phyloP scores from a whole-genome alignment of 495 filamentous ascomycete species.

The Aspergillus funiculosus region DNA sequence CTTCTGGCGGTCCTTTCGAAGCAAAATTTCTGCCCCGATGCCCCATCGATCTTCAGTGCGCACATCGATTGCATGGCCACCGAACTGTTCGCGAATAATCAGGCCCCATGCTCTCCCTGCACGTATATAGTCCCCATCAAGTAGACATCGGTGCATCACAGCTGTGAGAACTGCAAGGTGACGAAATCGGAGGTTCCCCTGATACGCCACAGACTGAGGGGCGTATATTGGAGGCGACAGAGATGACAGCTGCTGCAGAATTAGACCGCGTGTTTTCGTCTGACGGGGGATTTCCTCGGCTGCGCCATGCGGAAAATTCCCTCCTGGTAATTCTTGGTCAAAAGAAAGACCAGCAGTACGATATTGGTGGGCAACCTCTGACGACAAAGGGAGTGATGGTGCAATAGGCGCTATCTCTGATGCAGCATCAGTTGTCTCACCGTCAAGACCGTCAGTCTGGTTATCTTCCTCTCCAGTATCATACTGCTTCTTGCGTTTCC shows the following conservation, averaged over 20 bases:
- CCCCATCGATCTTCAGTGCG: constrained; percentile 56
- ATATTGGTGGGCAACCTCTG: constrained; percentile 45
- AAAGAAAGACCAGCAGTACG: constrained; percentile 41
- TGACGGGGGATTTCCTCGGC: constrained; percentile 11
- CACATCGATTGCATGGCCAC: constrained; percentile 49
- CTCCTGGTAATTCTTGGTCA: constrained; percentile 39
- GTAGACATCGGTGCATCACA: constrained; percentile 56
- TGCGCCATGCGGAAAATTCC: constrained; percentile 40
- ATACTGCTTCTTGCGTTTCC: constrained; percentile 33
- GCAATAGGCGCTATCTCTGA: constrained; percentile 26
- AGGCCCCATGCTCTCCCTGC: constrained; percentile 61
- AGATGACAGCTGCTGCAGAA: constrained; percentile 24
- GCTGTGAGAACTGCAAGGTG: constrained; percentile 56
- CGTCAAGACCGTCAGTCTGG: constrained; percentile 15
- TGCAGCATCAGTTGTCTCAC: constrained; percentile 34
- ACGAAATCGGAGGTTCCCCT: constrained; percentile 44
- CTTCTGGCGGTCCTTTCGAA: constrained; percentile 38
- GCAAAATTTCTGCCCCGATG: constrained; percentile 62
- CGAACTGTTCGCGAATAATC: constrained; percentile 51
- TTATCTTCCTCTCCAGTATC: constrained; percentile 27
- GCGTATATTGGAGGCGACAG: constrained; percentile 33
- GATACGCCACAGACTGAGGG: constrained; percentile 32
- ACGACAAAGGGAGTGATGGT: constrained; percentile 33
- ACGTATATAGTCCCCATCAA: constrained; percentile 54
- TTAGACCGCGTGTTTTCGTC: constrained; percentile 13